Evolutionary conservation across 2,329 filamentous ascomycete species (phyloP).

Genomic region (Nakataea oryzae): DNA sequence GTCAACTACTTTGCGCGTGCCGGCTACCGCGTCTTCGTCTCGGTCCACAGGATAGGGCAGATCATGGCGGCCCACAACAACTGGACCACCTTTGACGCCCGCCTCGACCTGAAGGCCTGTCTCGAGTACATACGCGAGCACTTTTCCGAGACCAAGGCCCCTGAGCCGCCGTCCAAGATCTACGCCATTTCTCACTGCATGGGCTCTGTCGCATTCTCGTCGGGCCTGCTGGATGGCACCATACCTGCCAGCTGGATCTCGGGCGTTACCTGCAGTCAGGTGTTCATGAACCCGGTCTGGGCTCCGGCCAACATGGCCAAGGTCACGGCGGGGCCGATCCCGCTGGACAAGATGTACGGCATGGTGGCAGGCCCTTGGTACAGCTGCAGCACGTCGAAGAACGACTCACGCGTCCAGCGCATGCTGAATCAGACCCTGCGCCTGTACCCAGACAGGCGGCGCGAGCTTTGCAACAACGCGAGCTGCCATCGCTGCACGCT

Average conservation of each 20-base stretch:
- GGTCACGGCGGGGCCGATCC: conserved; percentile 33
- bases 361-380: conserved; percentile 42
- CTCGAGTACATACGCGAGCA: conserved; percentile 38
- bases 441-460: conserved; percentile 41
- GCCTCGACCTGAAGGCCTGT: conserved; percentile 47
- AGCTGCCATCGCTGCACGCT: conserved; percentile 50
- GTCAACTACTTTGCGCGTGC: conserved; percentile 51
- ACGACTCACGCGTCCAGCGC: conserved; percentile 38
- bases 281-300: conserved; percentile 55
- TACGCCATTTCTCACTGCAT: conserved; percentile 55
- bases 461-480: conserved; percentile 51
- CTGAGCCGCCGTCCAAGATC: conserved; percentile 21
- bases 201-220: conserved; percentile 47
- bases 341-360: conserved; percentile 38
- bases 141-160: conserved; percentile 16
- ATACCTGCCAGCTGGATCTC: conserved; percentile 46
- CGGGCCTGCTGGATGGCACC: conserved; percentile 51
- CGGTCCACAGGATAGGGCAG: conserved; percentile 47
- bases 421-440: conserved; percentile 44
- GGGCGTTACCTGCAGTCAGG: conserved; percentile 48
- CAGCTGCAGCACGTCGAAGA: conserved; percentile 33
- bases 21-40: conserved; percentile 49
- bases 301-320: conserved; percentile 45
- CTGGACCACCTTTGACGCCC: conserved; percentile 50
- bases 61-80: conserved; percentile 36